Evolutionary conservation across 2,329 filamentous ascomycete species (phyloP), one percentile per base, ranked within the genome.

Genomic region (Cladosporium halotolerans): DNA sequence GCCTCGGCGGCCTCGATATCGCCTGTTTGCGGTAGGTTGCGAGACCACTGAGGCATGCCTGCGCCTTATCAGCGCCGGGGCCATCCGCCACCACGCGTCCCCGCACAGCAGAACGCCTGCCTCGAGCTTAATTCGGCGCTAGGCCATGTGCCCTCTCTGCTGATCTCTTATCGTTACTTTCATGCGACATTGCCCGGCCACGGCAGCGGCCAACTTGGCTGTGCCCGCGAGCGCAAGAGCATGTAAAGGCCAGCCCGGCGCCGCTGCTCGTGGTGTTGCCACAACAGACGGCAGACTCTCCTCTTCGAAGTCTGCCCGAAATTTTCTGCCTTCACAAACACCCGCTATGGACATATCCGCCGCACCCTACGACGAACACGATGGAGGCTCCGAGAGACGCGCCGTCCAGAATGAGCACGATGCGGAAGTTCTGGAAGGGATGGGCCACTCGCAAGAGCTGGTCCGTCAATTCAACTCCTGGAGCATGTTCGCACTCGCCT

Each of bases 401-500:
- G 48, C 41, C 2, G 40, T 44, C 9, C 48, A 51, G 18, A 18
- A 38, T 16, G 48, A 44, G n/a, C 48, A 58, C 49, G 72, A 74
- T 70, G 72, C 70, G 16, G 66, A 63, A 42, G 68, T 70, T 48
- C 66, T 75, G 47, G 71, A 70, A 2, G 67, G 65, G 9, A 63
- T 74, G 59, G 73, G 73, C 57, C 72, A 74, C 59, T 65, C 69
- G 59, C 70, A 74, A 64, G 69, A 68, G 42, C 60, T 76, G 32
- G 66, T 67, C 9, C 68, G 73, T 10, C 73, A 81, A 59, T 82
- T 82, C 62, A 72, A 72, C 62, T 64, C 75, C 6, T 76, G 73
- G 75, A 80, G 77, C 64, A 80, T 82, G 77, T 70, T 82, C 9
- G 75, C 77, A 16, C 71, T 82, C 16, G 76, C 79, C 28, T 80